Evolutionary conservation across 495 filamentous ascomycete species (phyloP).

Genomic region (Podospora pseudocomata): DNA sequence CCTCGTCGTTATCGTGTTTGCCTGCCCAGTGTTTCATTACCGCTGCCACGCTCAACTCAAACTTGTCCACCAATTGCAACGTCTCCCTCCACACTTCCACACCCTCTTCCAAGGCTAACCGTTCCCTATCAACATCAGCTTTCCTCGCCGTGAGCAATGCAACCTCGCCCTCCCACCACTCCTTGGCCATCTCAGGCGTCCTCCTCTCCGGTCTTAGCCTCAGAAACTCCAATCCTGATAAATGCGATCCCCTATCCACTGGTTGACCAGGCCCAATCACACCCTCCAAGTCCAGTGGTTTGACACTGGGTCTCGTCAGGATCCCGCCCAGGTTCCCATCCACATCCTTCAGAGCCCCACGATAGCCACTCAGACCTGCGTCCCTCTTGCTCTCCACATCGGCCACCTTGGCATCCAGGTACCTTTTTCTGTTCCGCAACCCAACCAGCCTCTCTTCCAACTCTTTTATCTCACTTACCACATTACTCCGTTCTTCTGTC

Average conservation of each 20-base stretch:
- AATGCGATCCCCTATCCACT: conserved; percentile 19
- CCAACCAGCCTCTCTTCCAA: conserved; percentile 61
- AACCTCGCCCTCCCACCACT: conserved; percentile 70
- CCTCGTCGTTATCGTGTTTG: conserved; percentile 28
- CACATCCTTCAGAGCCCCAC: conserved; percentile 60
- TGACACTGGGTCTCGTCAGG: conserved; percentile 54
- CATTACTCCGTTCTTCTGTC: conserved; percentile 47
- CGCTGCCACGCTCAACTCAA: conserved; percentile 63
- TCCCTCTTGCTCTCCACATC: conserved; percentile 58
- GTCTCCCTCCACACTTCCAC: conserved; percentile 74
- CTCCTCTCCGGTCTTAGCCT: conserved; percentile 63
- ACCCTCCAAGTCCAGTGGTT: conserved; percentile 40
- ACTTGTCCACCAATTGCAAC: conserved; percentile 57
- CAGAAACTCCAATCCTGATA: conserved; percentile 44
- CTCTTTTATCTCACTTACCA: conserved; percentile 58
- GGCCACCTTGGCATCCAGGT: conserved; percentile 58
- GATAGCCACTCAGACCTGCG: conserved; percentile 50
- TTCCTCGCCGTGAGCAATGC: conserved; percentile 55
- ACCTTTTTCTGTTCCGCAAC: conserved; percentile 60
- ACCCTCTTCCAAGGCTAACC: conserved; percentile 76
- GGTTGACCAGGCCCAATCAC: conserved; percentile 15
- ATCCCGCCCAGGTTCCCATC: conserved; percentile 77
- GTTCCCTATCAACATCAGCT: conserved; percentile 62
- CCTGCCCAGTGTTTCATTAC: conserved; percentile 39
- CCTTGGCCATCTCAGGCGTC: conserved; percentile 71